phyloP scores from a whole-genome alignment of 768 basidiomycete species.

The Russula sp. region DNA sequence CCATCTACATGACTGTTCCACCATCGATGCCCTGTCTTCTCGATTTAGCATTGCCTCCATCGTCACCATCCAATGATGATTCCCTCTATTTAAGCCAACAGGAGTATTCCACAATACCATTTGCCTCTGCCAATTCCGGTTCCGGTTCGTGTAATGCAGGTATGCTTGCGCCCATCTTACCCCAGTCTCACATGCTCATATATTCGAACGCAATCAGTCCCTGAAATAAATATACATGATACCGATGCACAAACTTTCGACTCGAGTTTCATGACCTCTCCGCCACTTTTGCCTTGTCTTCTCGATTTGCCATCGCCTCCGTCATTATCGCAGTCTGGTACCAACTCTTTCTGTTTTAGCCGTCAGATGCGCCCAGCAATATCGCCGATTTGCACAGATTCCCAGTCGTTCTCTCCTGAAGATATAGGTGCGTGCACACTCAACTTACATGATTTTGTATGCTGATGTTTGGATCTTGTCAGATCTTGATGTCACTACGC shows the following conservation, averaged over 20 bases:
- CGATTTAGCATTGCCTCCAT: constrained; percentile 5
- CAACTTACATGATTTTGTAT: neutral
- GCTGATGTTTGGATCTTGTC: neutral
- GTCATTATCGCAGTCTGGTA: neutral
- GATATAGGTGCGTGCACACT: neutral
- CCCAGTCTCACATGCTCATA: neutral
- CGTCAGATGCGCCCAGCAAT: neutral
- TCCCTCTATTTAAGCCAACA: neutral
- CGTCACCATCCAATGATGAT: neutral
- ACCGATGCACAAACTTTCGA: neutral
- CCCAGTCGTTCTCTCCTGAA: too few relatives aligned
- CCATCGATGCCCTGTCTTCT: neutral
- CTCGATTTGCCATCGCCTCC: constrained; percentile 3
- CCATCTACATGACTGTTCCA: constrained; percentile 11
- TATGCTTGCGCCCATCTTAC: neutral
- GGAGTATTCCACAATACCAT: neutral
- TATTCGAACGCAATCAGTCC: neutral
- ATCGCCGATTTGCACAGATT: neutral
- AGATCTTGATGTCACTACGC: neutral
- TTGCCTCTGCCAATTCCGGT: too few relatives aligned
- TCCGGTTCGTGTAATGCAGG: neutral
- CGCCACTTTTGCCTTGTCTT: neutral
- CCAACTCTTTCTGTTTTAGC: too few relatives aligned
- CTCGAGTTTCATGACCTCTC: constrained; percentile 10
- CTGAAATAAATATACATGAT: neutral